Conservation (phyloP, 805 yeast species). For the Wickerhamomyces strasburgensis region DNA sequence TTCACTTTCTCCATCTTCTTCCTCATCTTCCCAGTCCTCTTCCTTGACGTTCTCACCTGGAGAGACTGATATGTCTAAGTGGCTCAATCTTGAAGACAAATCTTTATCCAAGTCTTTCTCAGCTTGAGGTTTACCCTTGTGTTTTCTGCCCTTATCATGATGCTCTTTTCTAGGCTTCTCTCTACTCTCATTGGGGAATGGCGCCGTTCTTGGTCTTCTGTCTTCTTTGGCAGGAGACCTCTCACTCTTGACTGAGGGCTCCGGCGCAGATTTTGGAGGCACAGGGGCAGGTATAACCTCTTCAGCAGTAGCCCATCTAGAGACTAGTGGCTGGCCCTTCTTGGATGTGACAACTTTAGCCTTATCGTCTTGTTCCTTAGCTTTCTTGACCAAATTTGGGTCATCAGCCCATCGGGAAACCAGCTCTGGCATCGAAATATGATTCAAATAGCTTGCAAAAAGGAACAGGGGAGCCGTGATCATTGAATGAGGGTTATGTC, state of each 20-base stretch:
- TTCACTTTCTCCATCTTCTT: conserved; percentile 2
- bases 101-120: too few relatives aligned
- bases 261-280: not conserved
- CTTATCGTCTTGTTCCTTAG: conserved; percentile 14
- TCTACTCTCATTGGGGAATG: not conserved
- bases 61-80: too few relatives aligned
- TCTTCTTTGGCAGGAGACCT: too few relatives aligned
- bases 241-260: too few relatives aligned
- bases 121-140: too few relatives aligned
- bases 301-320: conserved; percentile 20
- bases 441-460: too few relatives aligned
- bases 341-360: conserved; percentile 12
- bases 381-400: conserved; percentile 13
- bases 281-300: conserved; percentile 2
- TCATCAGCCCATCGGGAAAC: conserved; percentile 25
- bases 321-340: conserved; percentile 17
- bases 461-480: too few relatives aligned
- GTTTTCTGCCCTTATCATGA: too few relatives aligned
- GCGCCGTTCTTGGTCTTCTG: not conserved
- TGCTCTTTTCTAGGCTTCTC: too few relatives aligned
- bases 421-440: conserved; percentile 2
- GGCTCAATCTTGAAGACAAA: too few relatives aligned
- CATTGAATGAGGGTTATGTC: too few relatives aligned
- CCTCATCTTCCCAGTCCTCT: conserved; percentile 12
- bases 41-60: not conserved